A percentile compares a stretch with the other conserved stretches of the same genome.
These are phyloP conservation scores for Anisogramma anomala DNA, from an alignment of 2,329 filamentous ascomycete species.

Conservation along the genomic window DNA sequence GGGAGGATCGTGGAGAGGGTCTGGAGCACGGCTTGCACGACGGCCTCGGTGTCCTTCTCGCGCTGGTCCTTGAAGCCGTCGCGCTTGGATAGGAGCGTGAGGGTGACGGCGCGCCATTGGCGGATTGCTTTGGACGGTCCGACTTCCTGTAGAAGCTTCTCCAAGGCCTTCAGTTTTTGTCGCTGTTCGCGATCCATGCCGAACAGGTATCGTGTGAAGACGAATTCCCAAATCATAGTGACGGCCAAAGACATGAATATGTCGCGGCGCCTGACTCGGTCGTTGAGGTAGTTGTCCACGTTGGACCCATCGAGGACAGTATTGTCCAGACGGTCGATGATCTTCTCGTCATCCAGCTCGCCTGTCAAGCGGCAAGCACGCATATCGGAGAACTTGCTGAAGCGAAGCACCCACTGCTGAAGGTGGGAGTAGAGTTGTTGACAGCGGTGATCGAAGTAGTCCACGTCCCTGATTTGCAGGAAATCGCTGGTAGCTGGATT, in stretches of 20 bases:
- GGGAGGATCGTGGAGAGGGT: constrained; percentile 76
- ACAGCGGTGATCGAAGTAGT: constrained; percentile 90
- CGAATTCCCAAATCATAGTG: constrained; percentile 98
- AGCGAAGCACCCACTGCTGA: constrained; percentile 94
- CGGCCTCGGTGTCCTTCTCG: constrained; percentile 82
- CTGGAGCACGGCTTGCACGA: constrained; percentile 82
- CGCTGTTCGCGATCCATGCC: constrained; percentile 97
- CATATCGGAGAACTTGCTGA: constrained; percentile 95
- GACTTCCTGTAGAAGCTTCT: constrained; percentile 82
- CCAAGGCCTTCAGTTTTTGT: constrained; percentile 91
- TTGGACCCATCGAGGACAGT: constrained; percentile 88
- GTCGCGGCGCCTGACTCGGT: constrained; percentile 79
- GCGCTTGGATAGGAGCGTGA: constrained; percentile 75
- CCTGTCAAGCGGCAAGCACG: constrained; percentile 71
- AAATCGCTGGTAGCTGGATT: constrained; percentile 56
- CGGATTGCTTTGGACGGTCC: constrained; percentile 82
- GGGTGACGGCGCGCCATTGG: constrained; percentile 90
- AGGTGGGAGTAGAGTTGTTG: constrained; percentile 92
- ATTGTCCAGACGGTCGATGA: constrained; percentile 89
- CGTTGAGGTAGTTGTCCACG: constrained; percentile 75
- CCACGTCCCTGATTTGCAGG: constrained; percentile 72
- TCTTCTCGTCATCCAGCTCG: constrained; percentile 83
- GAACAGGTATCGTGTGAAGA: constrained; percentile 96
- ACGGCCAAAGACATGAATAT: constrained; percentile 98
- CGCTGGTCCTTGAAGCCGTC: constrained; percentile 72